phyloP scores from a whole-genome alignment of 2,329 filamentous ascomycete species.

The Diplodia seriata region DNA sequence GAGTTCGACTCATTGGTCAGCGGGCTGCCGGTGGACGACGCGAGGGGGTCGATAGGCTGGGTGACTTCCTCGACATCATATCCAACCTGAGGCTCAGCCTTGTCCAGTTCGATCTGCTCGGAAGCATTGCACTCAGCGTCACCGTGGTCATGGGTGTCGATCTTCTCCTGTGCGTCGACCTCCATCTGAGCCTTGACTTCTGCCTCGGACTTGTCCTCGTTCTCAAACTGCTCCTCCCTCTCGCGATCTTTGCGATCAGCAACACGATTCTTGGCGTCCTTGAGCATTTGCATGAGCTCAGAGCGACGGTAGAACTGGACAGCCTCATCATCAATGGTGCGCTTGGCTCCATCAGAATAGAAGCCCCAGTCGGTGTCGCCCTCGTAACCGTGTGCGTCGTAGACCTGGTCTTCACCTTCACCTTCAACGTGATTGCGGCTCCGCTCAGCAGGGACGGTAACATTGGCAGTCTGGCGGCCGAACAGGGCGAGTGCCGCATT shows the following conservation, averaged over 20 bases:
- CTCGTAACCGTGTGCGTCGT: slow-evolving; percentile 41
- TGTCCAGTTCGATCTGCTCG: neutral
- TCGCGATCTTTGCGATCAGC: slow-evolving; percentile 34
- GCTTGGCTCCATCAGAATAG: slow-evolving; percentile 84
- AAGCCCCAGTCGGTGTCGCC: slow-evolving; percentile 72
- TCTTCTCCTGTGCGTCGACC: neutral
- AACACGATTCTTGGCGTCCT: slow-evolving; percentile 16
- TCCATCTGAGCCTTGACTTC: neutral
- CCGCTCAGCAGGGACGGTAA: neutral
- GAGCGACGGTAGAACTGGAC: slow-evolving; percentile 90
- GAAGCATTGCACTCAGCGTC: neutral
- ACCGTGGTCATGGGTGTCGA: neutral
- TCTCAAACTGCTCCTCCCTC: slow-evolving; percentile 27
- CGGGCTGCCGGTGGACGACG: no score
- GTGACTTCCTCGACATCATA: neutral
- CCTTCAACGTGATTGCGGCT: neutral
- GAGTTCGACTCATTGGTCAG: neutral
- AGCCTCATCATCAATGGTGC: slow-evolving; percentile 89
- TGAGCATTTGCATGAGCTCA: slow-evolving; percentile 67
- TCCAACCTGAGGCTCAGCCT: neutral
- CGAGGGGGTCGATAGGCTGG: no score
- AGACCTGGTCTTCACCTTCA: slow-evolving; percentile 18
- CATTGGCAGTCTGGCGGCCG: slow-evolving; percentile 20
- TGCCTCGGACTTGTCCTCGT: neutral
- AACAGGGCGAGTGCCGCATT: neutral